Evolutionary conservation across 1,284 basidiomycete genomes (phyloP), one percentile per base, ranked within the genome.

Genomic region (Naganishia cerealis): DNA sequence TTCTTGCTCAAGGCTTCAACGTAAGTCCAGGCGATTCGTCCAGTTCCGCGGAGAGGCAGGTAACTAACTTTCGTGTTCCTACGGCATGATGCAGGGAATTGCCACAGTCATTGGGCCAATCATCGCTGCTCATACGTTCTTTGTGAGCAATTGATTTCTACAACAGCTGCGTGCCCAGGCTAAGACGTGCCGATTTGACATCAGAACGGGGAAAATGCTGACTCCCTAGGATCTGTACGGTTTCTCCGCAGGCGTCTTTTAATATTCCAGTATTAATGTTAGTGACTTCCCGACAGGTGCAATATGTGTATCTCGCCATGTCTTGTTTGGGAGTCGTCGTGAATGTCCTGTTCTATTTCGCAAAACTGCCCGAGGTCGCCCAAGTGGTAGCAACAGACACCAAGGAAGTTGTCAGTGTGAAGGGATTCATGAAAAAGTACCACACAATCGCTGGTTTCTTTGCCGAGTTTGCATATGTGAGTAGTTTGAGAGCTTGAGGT

Each of bases 261-360:
- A 8, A n/a, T 12, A 18, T 5, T 16, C 15, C 56, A 69, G 61
- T 21, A 24, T 29, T 39, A 39, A 42, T 18, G 0, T 15, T 40
- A 0, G 36, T 9, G 72, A 72, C 0, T 39, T 29, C 2, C n/a
- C 15, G 10, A 36, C 46, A 62, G 59, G 76, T 76, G 5, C 75
- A 76, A 71, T 76, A 76, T 62, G 75, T 77, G n/a, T 77, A 77
- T 68, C 72, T 76, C 10, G 74, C 76, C 2, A 67, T 77, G 53
- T 48, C 71, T 0, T 33, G 61, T 40, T 72, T 77, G 39, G 75
- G 72, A 3, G 40, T 73, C 8, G 42, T 75, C 24, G 52, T 75
- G 62, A 75, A 75, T 71, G 68, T 74, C 26, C 53, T 53, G 16
- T 59, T 74, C 57, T 65, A 62, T 36, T 77, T 76, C 42, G 72